These are phyloP conservation scores for Fusarium armeniacum DNA, from an alignment of 2,329 filamentous ascomycete genomes.

Conservation along the genomic window DNA sequence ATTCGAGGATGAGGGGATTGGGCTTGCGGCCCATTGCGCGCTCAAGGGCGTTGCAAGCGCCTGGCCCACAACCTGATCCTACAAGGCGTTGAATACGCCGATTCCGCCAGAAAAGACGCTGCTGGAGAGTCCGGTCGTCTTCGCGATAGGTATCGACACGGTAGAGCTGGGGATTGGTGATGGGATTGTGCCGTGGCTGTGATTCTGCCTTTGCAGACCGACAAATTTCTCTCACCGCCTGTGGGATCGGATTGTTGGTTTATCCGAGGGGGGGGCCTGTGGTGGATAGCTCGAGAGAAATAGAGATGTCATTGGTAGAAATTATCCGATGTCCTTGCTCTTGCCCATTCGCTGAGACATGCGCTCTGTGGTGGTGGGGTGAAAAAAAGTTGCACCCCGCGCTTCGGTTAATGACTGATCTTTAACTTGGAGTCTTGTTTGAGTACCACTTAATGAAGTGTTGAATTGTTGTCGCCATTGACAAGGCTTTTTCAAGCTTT, in stretches of 20 bases:
- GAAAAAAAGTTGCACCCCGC: constrained; percentile 35
- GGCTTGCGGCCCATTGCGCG: constrained; percentile 82
- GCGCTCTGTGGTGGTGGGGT: constrained; percentile 11
- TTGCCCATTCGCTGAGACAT: constrained; percentile 14
- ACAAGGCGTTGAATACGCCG: constrained; percentile 36
- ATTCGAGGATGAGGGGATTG: constrained; percentile 87
- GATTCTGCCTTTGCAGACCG: constrained; percentile 59
- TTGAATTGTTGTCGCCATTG: constrained; percentile 9
- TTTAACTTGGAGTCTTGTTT: constrained; percentile 7
- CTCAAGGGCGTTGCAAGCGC: constrained; percentile 44
- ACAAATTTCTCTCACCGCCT: constrained; percentile 61
- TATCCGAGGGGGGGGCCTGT: constrained; percentile 39
- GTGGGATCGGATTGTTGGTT: constrained; percentile 44
- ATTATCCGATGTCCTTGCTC: constrained; percentile 13
- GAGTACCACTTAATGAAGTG: constrained; percentile 4
- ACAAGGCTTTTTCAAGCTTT: not conserved
- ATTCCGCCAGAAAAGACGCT: constrained; percentile 35
- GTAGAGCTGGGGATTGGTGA: constrained; percentile 46
- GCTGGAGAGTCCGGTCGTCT: constrained; percentile 32
- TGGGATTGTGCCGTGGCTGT: constrained; percentile 47
- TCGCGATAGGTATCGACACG: constrained; percentile 21
- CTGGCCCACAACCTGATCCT: constrained; percentile 46
- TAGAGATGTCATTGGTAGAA: constrained; percentile 24
- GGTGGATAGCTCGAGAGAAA: too few relatives aligned
- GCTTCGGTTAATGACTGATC: constrained; percentile 17